These are phyloP conservation scores for Cymbopogon citratus DNA, from an alignment of 176 grass and related monocot species.

Conservation along the genomic window DNA sequence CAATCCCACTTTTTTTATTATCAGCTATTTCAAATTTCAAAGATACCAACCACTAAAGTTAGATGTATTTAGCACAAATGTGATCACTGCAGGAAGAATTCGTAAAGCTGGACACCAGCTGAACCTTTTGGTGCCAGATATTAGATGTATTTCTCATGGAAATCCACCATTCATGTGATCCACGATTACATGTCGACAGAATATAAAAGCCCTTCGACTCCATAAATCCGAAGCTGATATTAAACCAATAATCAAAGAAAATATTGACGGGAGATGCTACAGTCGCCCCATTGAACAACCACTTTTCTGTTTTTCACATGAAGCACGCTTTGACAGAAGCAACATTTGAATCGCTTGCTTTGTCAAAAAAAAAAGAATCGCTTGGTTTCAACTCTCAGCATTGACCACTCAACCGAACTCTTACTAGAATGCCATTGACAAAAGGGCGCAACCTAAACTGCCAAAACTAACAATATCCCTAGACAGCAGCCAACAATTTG, in stretches of 20 bases:
- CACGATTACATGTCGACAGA: background rate
- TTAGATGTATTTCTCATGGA: background rate
- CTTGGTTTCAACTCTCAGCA: background rate
- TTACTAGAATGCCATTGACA: background rate
- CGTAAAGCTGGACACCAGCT: background rate
- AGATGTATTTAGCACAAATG: background rate
- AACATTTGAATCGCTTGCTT: background rate
- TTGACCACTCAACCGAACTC: background rate
- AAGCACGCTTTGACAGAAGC: background rate
- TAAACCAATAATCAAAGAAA: background rate
- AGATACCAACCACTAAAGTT: too few species aligned
- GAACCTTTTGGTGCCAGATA: background rate
- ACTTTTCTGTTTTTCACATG: background rate
- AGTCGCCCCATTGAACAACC: background rate
- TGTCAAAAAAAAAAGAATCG: too few species aligned
- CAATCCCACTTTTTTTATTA: too few species aligned
- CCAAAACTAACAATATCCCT: slow-evolving; percentile 16
- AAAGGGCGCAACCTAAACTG: slow-evolving; percentile 3
- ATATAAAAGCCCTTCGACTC: background rate
- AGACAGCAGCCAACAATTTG: background rate
- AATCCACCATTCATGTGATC: background rate
- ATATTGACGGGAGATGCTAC: background rate
- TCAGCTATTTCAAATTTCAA: too few species aligned
- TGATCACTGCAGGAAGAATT: background rate
- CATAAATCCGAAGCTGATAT: background rate